Percentiles rank a stretch among this genome's conserved stretches.
Evolutionary conservation across 2,329 filamentous ascomycete genomes (phyloP).

Genomic region (Metarhizium sp.): DNA sequence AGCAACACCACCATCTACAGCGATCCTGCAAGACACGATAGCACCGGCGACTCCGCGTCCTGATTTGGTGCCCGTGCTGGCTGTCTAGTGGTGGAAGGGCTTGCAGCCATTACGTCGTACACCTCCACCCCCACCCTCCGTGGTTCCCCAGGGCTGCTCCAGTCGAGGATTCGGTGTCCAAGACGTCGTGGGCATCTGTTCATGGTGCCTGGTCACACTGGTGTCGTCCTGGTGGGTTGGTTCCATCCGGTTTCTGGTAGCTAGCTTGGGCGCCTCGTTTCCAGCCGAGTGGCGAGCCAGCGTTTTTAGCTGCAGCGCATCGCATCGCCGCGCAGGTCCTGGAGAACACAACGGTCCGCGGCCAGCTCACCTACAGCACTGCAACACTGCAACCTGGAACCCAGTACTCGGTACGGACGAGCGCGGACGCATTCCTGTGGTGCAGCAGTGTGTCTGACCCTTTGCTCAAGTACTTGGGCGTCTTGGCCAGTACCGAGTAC

Average conservation of each 20-base stretch:
- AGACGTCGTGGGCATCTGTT: background rate
- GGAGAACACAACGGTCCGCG: background rate
- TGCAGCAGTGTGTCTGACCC: background rate
- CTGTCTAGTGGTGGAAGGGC: slow-evolving; percentile 2
- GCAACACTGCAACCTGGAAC: too few species aligned
- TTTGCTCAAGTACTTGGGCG: background rate
- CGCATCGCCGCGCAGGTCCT: background rate
- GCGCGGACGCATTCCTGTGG: background rate
- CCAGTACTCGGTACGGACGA: background rate
- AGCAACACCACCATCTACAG: background rate
- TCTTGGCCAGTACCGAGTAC: background rate
- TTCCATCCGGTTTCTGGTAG: background rate
- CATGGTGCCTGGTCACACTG: background rate
- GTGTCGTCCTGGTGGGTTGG: background rate
- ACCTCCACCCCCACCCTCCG: slow-evolving; percentile 1
- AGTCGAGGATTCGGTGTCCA: background rate
- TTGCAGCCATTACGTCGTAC: slow-evolving; percentile 8
- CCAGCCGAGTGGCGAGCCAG: background rate
- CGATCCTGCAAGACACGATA: slow-evolving; percentile 1
- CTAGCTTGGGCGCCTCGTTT: background rate
- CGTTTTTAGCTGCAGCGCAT: background rate
- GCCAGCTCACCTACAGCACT: background rate
- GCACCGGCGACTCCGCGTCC: slow-evolving; percentile 6
- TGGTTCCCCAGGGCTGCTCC: background rate
- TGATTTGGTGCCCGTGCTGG: slow-evolving; percentile 2